Evolutionary conservation across 257 asterid species (phyloP).

Genomic region (Oldenlandia corymbosa): DNA sequence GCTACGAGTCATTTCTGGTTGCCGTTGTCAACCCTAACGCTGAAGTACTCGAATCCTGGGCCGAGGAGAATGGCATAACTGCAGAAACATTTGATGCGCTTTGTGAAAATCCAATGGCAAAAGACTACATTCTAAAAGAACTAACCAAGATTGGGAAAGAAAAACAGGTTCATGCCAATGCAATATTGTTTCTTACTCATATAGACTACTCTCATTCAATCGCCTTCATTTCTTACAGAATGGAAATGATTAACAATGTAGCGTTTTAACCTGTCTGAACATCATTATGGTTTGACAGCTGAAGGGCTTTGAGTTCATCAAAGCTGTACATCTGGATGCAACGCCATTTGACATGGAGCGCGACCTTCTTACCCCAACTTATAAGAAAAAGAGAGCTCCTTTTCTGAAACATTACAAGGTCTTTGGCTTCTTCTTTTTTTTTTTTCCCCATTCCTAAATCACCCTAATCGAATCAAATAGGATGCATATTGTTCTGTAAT

Average conservation of each 20-base stretch:
- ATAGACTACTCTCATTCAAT: no score
- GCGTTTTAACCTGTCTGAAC: no score
- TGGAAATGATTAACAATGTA: no score
- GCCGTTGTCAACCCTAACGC: slow-evolving; percentile 74
- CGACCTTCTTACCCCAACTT: slow-evolving; percentile 70
- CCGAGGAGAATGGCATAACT: slow-evolving; percentile 36
- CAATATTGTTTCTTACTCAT: neutral
- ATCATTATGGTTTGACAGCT: no score
- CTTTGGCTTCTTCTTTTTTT: slow-evolving; percentile 16
- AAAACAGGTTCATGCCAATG: slow-evolving; percentile 58
- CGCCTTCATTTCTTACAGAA: no score
- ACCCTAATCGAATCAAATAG: no score
- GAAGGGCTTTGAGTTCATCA: slow-evolving; percentile 75
- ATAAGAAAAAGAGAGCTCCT: slow-evolving; percentile 70
- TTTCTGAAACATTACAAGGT: slow-evolving; percentile 65
- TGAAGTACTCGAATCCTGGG: slow-evolving; percentile 50
- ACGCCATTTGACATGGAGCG: slow-evolving; percentile 82
- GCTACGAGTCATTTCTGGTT: slow-evolving; percentile 72
- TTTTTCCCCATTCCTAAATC: neutral
- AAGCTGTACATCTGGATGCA: slow-evolving; percentile 55
- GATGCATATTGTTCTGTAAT: neutral
- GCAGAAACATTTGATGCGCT: slow-evolving; percentile 39
- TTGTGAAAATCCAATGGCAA: slow-evolving; percentile 49
- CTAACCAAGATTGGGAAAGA: slow-evolving; percentile 53
- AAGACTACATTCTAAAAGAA: slow-evolving; percentile 43